Evolutionary conservation across 495 filamentous ascomycete genomes (phyloP).

Genomic region (Talaromyces proteolyticus): DNA sequence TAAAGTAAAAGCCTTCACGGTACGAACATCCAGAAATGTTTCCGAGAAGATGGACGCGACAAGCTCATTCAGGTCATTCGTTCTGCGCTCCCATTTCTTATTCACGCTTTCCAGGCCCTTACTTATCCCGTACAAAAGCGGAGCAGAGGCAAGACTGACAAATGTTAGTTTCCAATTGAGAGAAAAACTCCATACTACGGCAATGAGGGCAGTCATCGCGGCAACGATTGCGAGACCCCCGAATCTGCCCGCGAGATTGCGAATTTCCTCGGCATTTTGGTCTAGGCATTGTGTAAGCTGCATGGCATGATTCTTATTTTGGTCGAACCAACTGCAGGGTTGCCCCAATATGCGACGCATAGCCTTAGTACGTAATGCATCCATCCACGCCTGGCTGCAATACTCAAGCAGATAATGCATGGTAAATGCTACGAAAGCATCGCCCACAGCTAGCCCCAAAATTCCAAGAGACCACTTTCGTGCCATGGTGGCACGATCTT

Average conservation of each 20-base stretch:
- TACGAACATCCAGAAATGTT: slow-evolving; percentile 75
- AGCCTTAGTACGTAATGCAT: slow-evolving; percentile 61
- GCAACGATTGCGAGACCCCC: slow-evolving; percentile 62
- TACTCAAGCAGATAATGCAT: slow-evolving; percentile 67
- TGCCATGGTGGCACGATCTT: slow-evolving; percentile 34
- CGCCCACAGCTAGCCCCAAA: slow-evolving; percentile 59
- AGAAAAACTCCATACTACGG: slow-evolving; percentile 67
- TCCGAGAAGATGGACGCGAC: slow-evolving; percentile 63
- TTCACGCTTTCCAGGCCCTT: slow-evolving; percentile 55
- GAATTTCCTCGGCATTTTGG: slow-evolving; percentile 82
- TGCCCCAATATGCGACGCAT: slow-evolving; percentile 70
- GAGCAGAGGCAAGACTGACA: slow-evolving; percentile 62
- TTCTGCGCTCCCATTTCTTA: slow-evolving; percentile 63
- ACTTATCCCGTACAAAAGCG: slow-evolving; percentile 61
- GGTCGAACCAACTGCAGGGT: slow-evolving; percentile 79
- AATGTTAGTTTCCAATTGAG: slow-evolving; percentile 80
- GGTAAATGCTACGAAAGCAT: slow-evolving; percentile 57
- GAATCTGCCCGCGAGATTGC: slow-evolving; percentile 74
- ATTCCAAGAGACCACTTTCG: slow-evolving; percentile 65
- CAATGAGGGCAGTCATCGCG: slow-evolving; percentile 54
- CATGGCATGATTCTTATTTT: slow-evolving; percentile 55
- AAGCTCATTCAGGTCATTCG: slow-evolving; percentile 51
- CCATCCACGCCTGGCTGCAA: slow-evolving; percentile 74
- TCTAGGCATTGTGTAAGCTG: slow-evolving; percentile 67
- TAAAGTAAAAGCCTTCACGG: slow-evolving; percentile 72